Evolutionary conservation across 768 basidiomycete genomes (phyloP).

Genomic region (Calocybe indica): DNA sequence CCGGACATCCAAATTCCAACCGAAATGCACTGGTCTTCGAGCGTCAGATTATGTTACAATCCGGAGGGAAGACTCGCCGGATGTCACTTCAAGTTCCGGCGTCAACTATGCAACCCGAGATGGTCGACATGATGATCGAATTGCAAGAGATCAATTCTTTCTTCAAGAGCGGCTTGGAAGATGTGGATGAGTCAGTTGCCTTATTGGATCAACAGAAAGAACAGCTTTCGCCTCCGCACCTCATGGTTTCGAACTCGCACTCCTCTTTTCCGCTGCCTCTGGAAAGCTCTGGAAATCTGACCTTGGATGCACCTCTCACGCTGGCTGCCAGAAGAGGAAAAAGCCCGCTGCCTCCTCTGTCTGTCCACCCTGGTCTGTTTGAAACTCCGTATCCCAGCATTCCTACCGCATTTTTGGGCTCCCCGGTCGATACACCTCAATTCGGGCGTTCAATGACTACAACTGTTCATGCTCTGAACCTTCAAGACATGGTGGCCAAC

Average conservation of each 20-base stretch:
- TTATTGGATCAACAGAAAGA: conserved; percentile 11
- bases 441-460: conserved; percentile 19
- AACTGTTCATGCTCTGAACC: conserved; percentile 22
- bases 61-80: conserved; percentile 21
- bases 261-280: conserved; percentile 28
- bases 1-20: conserved; percentile 10
- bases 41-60: conserved; percentile 23
- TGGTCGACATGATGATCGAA: conserved; percentile 34
- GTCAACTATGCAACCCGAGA: conserved; percentile 28
- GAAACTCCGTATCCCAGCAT: conserved; percentile 32
- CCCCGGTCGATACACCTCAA: conserved; percentile 29
- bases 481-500: conserved; percentile 40
- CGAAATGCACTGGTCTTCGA: conserved; percentile 28
- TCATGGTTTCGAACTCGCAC: conserved; percentile 38
- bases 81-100: conserved; percentile 28
- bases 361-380: conserved; percentile 10
- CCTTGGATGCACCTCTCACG: conserved; percentile 12
- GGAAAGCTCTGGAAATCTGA: conserved; percentile 24
- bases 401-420: conserved; percentile 38
- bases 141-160: conserved; percentile 32
- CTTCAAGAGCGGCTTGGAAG: conserved; percentile 24
- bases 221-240: conserved; percentile 24
- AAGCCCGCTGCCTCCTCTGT: conserved; percentile 23
- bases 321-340: conserved; percentile 35
- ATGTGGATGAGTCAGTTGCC: conserved; percentile 9